phyloP scores from a whole-genome alignment of 2,329 filamentous ascomycete species.

The Hymenoscyphus occultus region DNA sequence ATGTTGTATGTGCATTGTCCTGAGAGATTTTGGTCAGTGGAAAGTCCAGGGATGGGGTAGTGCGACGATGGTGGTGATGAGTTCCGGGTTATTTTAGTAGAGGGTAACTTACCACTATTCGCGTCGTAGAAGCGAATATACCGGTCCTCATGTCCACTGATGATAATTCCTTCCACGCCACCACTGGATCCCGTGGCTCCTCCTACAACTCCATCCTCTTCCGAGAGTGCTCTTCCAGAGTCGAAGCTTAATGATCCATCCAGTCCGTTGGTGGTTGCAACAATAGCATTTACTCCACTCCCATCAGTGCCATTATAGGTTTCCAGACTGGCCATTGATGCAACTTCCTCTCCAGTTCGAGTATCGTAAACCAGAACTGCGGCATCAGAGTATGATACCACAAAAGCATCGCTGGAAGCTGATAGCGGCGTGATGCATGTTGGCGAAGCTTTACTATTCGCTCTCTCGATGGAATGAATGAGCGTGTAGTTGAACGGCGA shows the following conservation, averaged over 20 bases:
- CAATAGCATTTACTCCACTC: constrained; percentile 84
- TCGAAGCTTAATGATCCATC: constrained; percentile 63
- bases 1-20: constrained; percentile 99
- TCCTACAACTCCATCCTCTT: constrained; percentile 73
- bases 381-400: constrained; percentile 89
- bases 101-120: constrained; percentile 78
- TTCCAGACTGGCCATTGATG: constrained; percentile 88
- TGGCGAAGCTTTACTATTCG: constrained; percentile 69
- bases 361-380: constrained; percentile 92
- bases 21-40: constrained; percentile 38
- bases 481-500: constrained; percentile 87
- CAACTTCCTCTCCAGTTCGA: constrained; percentile 78
- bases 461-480: constrained; percentile 77
- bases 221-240: constrained; percentile 57
- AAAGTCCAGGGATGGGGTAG: too few species aligned
- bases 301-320: constrained; percentile 86
- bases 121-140: constrained; percentile 98
- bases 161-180: constrained; percentile 87
- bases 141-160: constrained; percentile 93
- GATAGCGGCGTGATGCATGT: constrained; percentile 93
- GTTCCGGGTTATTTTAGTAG: neutral
- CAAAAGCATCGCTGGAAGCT: constrained; percentile 78
- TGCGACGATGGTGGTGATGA: neutral
- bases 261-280: constrained; percentile 78
- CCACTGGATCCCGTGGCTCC: constrained; percentile 78